Conservation (phyloP, 2,329 filamentous ascomycete species). For the Fusarium cicatricum region DNA sequence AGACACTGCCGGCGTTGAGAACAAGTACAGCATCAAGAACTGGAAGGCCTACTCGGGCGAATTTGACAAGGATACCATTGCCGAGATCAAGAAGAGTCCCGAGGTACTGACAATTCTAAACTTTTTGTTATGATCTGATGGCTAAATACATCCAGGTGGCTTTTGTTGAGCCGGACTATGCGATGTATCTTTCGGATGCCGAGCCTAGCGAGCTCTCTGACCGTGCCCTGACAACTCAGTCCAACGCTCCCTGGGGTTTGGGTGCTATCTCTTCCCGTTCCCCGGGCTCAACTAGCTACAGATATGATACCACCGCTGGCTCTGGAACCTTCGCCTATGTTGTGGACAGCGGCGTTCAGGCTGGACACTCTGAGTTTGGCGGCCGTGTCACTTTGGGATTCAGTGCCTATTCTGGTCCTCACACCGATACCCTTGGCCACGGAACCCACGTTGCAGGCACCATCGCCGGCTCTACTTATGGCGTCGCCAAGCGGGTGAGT, state of each 20-base stretch:
- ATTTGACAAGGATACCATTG: constrained; percentile 52
- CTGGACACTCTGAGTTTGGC: constrained; percentile 60
- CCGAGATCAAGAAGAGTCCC: constrained; percentile 50
- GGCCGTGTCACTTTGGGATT: constrained; percentile 53
- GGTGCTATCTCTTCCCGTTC: constrained; percentile 41
- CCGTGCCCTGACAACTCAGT: constrained; percentile 38
- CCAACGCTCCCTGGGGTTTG: constrained; percentile 36
- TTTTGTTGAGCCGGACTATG: constrained; percentile 39
- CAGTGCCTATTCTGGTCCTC: constrained; percentile 48
- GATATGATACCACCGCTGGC: constrained; percentile 60
- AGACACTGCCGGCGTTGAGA: constrained; percentile 47
- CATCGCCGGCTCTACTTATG: constrained; percentile 51
- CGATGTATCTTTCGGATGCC: constrained; percentile 23
- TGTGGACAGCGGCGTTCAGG: constrained; percentile 68
- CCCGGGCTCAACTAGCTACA: constrained; percentile 47
- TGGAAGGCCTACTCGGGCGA: constrained; percentile 54
- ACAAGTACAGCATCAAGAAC: constrained; percentile 41
- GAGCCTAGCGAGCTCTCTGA: constrained; percentile 30
- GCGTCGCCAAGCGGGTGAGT: constrained; percentile 52
- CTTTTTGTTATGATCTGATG: background rate
- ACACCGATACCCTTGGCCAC: constrained; percentile 50
- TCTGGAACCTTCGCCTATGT: constrained; percentile 64
- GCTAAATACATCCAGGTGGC: constrained; percentile 27
- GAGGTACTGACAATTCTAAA: constrained; percentile 47
- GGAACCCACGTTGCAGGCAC: constrained; percentile 54